Conservation (phyloP, 208 protist species). For the Trypanosomatidae sp. region DNA sequence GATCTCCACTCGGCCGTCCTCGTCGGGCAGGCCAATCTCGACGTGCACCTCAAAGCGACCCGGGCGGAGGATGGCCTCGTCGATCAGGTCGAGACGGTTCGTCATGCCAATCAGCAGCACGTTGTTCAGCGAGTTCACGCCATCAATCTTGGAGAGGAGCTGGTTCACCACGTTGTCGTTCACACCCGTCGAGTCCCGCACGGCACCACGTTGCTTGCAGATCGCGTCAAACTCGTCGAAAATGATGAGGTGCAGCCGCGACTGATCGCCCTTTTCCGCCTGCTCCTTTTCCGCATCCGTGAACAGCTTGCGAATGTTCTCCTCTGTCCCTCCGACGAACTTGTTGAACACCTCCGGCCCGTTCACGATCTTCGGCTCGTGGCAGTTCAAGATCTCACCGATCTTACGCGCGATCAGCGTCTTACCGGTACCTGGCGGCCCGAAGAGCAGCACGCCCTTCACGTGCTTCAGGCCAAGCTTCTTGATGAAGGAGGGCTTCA, state of each 20-base stretch:
- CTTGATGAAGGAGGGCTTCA: constrained; percentile 93
- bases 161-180: constrained; percentile 99
- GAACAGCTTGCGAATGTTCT: constrained; percentile 99
- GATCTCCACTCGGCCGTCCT: constrained; percentile 98
- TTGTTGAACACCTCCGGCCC: constrained; percentile 99
- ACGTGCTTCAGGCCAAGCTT: constrained; percentile 98
- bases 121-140: constrained; percentile 99
- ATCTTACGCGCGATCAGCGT: constrained; percentile 99
- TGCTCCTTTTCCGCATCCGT: constrained; percentile 96
- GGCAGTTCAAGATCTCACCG: constrained; percentile 98
- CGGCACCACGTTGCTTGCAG: constrained; percentile 96
- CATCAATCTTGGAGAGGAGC: constrained; percentile 99
- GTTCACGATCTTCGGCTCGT: constrained; percentile 97
- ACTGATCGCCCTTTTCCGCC: constrained; percentile 93
- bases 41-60: constrained; percentile 99
- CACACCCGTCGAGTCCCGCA: constrained; percentile 95
- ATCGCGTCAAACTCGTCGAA: constrained; percentile 99
- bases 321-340: constrained; percentile 99
- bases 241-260: constrained; percentile 99
- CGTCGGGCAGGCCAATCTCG: constrained; percentile 98
- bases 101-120: constrained; percentile 99
- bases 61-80: constrained; percentile 99
- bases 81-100: constrained; percentile 99
- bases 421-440: constrained; percentile 99
- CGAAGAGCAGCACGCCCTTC: constrained; percentile 98